Conservation (phyloP, 805 yeast species). For the Maudiozyma pseudohumilis region DNA sequence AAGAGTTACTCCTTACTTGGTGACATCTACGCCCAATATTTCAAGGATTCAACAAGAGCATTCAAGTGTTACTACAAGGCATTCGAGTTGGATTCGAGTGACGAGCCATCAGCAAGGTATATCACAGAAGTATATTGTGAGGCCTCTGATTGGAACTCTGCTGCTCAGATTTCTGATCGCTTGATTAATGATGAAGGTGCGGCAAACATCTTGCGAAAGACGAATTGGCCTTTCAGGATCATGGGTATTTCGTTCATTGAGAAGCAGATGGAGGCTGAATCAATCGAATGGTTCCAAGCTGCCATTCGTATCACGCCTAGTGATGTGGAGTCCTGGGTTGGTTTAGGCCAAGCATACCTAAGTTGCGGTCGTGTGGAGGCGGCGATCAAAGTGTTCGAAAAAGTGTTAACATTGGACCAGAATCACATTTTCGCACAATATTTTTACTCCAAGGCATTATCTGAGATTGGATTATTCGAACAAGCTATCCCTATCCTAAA, state of each 20-base stretch:
- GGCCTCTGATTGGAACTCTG: slow-evolving; percentile 72
- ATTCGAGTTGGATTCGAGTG: slow-evolving; percentile 73
- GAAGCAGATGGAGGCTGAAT: slow-evolving; percentile 58
- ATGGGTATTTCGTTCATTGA: slow-evolving; percentile 73
- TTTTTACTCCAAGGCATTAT: slow-evolving; percentile 54
- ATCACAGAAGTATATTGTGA: slow-evolving; percentile 62
- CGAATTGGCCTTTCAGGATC: slow-evolving; percentile 83
- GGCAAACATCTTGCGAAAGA: slow-evolving; percentile 36
- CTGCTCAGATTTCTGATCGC: slow-evolving; percentile 60
- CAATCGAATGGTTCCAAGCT: slow-evolving; percentile 82
- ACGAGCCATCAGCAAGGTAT: slow-evolving; percentile 61
- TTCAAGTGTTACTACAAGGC: slow-evolving; percentile 83
- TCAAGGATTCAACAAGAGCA: slow-evolving; percentile 55
- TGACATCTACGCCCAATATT: slow-evolving; percentile 48
- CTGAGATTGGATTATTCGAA: slow-evolving; percentile 56
- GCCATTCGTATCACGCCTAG: slow-evolving; percentile 58
- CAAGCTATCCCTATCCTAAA: slow-evolving; percentile 44
- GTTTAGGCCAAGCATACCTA: slow-evolving; percentile 92
- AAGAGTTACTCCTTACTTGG: slow-evolving; percentile 81
- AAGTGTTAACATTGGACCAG: slow-evolving; percentile 47
- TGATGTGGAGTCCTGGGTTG: slow-evolving; percentile 82
- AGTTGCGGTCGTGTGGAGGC: slow-evolving; percentile 82
- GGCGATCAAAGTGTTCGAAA: slow-evolving; percentile 68
- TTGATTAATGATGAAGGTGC: slow-evolving; percentile 57
- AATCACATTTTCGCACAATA: slow-evolving; percentile 54